Conservation (phyloP, 371 early-diverging fungal genomes). For the Mucor piriformis region DNA sequence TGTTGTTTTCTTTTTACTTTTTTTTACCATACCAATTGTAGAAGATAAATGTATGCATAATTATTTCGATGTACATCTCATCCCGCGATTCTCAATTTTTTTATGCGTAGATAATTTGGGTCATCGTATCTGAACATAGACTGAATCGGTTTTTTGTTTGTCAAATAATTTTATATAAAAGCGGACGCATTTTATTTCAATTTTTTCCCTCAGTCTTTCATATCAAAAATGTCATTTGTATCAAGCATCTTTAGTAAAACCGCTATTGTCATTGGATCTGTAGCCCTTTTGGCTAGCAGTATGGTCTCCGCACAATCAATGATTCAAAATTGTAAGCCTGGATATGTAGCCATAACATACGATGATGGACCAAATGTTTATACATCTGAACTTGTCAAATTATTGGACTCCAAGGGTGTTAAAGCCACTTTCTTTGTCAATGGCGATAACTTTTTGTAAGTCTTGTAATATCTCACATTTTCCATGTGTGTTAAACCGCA, state of each 20-base stretch:
- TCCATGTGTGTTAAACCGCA: background rate
- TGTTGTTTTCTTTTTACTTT: background rate
- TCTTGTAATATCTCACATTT: background rate
- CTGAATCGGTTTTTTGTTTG: background rate
- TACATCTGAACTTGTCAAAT: slow-evolving; percentile 43
- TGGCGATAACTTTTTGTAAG: slow-evolving; percentile 52
- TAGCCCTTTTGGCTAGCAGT: background rate
- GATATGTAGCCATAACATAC: slow-evolving; percentile 61
- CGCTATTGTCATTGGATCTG: background rate
- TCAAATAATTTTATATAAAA: background rate
- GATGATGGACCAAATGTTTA: slow-evolving; percentile 59
- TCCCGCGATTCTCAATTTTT: background rate
- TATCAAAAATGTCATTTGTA: background rate
- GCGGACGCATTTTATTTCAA: background rate
- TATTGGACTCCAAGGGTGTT: slow-evolving; percentile 39
- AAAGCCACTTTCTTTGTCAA: slow-evolving; percentile 66
- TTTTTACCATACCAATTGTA: background rate
- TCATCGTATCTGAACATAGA: background rate
- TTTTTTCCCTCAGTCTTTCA: background rate
- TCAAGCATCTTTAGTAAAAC: background rate
- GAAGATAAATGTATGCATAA: background rate
- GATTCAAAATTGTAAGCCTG: slow-evolving; percentile 33
- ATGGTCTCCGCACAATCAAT: slow-evolving; percentile 4
- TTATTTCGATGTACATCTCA: background rate
- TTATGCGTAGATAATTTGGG: background rate